Conservation (phyloP, 441 rosid species). For the Rhodomyrtus psidioides region DNA sequence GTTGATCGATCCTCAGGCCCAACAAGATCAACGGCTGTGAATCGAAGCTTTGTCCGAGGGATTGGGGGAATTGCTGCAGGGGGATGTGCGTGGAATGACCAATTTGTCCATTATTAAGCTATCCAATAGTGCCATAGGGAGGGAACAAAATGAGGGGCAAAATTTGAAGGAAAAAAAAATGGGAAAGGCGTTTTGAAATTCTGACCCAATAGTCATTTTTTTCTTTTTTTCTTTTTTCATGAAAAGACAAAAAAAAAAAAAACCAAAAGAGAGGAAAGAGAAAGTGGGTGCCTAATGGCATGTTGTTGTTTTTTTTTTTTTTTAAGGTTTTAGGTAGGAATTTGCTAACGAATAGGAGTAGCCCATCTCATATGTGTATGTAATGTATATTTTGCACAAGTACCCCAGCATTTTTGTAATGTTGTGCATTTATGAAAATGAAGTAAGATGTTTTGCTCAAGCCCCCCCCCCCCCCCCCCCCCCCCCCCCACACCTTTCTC, state of each 20-base stretch:
- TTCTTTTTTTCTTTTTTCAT: not conserved
- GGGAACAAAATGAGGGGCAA: not conserved
- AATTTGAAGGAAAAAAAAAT: not conserved
- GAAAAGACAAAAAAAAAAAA: not conserved
- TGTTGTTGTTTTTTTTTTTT: not conserved
- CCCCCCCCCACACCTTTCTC: too few relatives aligned
- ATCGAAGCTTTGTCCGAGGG: not conserved
- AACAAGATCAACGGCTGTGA: constrained; percentile 6
- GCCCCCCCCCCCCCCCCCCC: not conserved
- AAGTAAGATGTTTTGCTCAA: not conserved
- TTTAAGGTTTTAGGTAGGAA: not conserved
- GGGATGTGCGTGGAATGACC: too few relatives aligned
- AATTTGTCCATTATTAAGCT: not conserved
- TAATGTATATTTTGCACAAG: constrained; percentile 1
- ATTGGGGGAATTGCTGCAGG: not conserved
- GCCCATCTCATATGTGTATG: not conserved
- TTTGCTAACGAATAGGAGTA: not conserved
- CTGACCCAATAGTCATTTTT: not conserved
- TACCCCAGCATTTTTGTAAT: not conserved
- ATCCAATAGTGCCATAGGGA: not conserved
- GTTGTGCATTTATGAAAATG: not conserved
- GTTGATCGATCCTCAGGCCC: constrained; percentile 3
- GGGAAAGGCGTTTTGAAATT: not conserved
- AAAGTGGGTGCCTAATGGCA: not conserved
- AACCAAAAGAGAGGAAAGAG: fast-evolving